These are phyloP conservation scores for Combretum micranthum DNA, from an alignment of 345 rosid genomes.

Conservation along the genomic window DNA sequence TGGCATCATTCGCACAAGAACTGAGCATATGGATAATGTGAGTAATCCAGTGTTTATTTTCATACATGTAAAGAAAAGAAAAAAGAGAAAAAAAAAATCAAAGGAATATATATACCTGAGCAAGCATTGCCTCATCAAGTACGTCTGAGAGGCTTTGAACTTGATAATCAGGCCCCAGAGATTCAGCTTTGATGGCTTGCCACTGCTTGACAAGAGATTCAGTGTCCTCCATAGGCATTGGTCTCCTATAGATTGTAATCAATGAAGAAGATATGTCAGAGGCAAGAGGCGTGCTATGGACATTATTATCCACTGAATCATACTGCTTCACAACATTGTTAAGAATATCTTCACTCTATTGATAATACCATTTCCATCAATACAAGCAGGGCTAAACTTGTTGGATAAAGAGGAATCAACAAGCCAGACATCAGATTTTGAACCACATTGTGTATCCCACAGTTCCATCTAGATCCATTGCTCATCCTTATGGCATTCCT, in stretches of 20 bases:
- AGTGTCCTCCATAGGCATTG: slow-evolving; percentile 80
- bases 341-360: slow-evolving; percentile 42
- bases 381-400: slow-evolving; percentile 19
- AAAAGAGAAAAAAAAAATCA: neutral
- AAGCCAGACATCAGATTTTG: slow-evolving; percentile 28
- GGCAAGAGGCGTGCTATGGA: slow-evolving; percentile 28
- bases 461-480: slow-evolving; percentile 26
- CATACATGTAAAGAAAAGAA: too few relatives aligned
- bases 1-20: neutral
- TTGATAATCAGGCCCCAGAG: slow-evolving; percentile 76
- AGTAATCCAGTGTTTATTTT: neutral
- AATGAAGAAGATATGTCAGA: slow-evolving; percentile 39
- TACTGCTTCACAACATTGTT: slow-evolving; percentile 33
- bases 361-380: slow-evolving; percentile 25
- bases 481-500: slow-evolving; percentile 27
- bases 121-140: slow-evolving; percentile 90
- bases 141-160: slow-evolving; percentile 52
- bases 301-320: slow-evolving; percentile 24
- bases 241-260: slow-evolving; percentile 32
- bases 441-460: slow-evolving; percentile 23
- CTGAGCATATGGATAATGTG: neutral
- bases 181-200: slow-evolving; percentile 88
- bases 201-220: slow-evolving; percentile 85
- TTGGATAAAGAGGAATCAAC: slow-evolving; percentile 29
- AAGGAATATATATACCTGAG: slow-evolving; percentile 45